Evolutionary conservation across 176 grass and related monocot species (phyloP).

Genomic region (Avena eriantha): DNA sequence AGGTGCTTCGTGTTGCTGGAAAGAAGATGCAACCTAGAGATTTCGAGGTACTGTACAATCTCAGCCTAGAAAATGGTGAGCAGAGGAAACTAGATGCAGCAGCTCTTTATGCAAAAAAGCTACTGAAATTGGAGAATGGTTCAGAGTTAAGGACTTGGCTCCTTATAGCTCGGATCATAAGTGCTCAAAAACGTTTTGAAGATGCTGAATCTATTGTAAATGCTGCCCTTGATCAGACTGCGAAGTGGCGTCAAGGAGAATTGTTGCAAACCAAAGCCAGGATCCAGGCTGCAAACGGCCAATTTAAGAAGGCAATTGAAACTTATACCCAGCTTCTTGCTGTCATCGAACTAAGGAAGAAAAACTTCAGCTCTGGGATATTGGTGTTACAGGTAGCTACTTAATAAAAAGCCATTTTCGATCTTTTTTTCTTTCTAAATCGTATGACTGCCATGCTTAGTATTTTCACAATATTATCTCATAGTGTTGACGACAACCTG

Average conservation of each 20-base stretch:
- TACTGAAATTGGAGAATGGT: constrained; percentile 76
- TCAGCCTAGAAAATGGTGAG: constrained; percentile 79
- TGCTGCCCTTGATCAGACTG: constrained; percentile 75
- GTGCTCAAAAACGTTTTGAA: constrained; percentile 73
- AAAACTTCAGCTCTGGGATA: constrained; percentile 61
- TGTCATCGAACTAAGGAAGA: constrained; percentile 64
- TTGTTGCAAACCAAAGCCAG: constrained; percentile 78
- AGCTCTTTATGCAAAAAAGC: constrained; percentile 64
- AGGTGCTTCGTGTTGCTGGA: constrained; percentile 64
- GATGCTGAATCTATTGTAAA: constrained; percentile 73
- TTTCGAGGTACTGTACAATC: constrained; percentile 62
- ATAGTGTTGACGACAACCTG: background rate
- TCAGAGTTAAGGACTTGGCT: constrained; percentile 84
- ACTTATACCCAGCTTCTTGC: constrained; percentile 86
- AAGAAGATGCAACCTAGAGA: constrained; percentile 58
- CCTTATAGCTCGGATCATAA: constrained; percentile 79
- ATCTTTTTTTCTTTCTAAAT: constrained; percentile 14
- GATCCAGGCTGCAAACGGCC: constrained; percentile 69
- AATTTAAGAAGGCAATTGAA: constrained; percentile 68
- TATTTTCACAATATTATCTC: constrained; percentile 21
- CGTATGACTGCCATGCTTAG: background rate
- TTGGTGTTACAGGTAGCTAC: constrained; percentile 61
- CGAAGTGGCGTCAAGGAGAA: constrained; percentile 73
- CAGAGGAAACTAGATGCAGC: constrained; percentile 85
- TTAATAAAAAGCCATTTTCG: background rate